A percentile compares a stretch with the other conserved stretches of the same genome.
Conservation (phyloP, 2,329 filamentous ascomycete species). For the Neurospora sp. region DNA sequence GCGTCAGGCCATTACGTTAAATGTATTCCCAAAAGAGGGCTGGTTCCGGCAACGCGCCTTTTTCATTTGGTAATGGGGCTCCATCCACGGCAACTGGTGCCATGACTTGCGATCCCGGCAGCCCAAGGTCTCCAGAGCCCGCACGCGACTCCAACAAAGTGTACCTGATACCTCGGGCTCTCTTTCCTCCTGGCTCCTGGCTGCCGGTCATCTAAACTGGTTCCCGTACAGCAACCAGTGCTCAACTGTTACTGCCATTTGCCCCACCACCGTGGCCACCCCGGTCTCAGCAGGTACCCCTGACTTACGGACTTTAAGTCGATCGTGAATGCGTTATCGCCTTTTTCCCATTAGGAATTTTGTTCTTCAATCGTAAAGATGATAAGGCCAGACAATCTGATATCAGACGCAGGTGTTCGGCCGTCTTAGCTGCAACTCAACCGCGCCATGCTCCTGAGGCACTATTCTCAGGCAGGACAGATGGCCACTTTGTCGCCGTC, state of each 20-base stretch:
- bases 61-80: constrained; percentile 41
- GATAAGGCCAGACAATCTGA: constrained; percentile 23
- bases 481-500: not conserved
- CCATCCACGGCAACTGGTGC: constrained; percentile 15
- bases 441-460: not conserved
- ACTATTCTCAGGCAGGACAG: not conserved
- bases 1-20: constrained; percentile 38
- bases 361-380: constrained; percentile 21
- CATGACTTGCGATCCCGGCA: constrained; percentile 6
- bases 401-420: constrained; percentile 15
- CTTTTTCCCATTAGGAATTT: constrained; percentile 28
- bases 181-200: not conserved
- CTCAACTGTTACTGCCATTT: not conserved
- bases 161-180: constrained; percentile 4
- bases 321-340: constrained; percentile 15
- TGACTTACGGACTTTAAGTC: not conserved
- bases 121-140: constrained; percentile 7
- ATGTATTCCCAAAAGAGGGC: constrained; percentile 28
- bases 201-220: not conserved
- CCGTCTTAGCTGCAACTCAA: constrained; percentile 5
- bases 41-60: constrained; percentile 20
- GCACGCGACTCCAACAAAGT: not conserved
- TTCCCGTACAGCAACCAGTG: not conserved
- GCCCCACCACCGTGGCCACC: not conserved
- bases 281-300: not conserved